Evolutionary conservation across 1,284 basidiomycete species (phyloP), one percentile per base, ranked within the genome.

Genomic region (Termitomyces sp.): DNA sequence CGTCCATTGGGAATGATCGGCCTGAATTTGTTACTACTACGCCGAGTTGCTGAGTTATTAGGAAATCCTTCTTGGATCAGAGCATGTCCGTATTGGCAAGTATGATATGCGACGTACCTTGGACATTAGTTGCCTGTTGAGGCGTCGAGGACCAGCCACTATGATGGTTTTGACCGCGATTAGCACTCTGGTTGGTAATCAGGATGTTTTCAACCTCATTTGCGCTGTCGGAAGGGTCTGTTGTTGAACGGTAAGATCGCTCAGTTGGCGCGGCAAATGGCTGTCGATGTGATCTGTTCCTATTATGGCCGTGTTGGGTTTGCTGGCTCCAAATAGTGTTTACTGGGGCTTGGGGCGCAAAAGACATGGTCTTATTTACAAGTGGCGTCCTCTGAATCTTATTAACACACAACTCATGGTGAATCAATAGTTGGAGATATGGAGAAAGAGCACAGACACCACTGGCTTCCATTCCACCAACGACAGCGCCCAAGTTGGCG

Each of bases 381-480:
- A 90, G 73, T 9, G 88, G 86, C 4, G 88, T 89, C 49, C 89
- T 74, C 68, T 90, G 89, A 52, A 89, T 79, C 87, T 90, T 60
- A 12, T 34, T 0, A 46, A 36, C 2, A 10, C 28, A 30, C n/a
- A 15, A 21, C 8, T 36, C 21, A 30, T 21, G 42, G 19, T 47
- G 24, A 56, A 24, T 28, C 4, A 45, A 13, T 19, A 26, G 33
- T 9, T 30, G 40, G 55, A 45, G 17, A 10, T 54, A 60, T 36
- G 53, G 52, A 24, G 36, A 52, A 30, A 48, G 43, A 19, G 48
- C 28, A 59, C 74, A 55, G 68, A 88, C 88, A 56, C 84, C 81
- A 56, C 73, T 81, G 5, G 79, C 76, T 63, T 89, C 85, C 82
- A 90, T 86, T n/a, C 81, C 81, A 2, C 80, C 83, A 7, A 86